Percentiles rank a stretch among this genome's conserved stretches.
Conservation (phyloP, 768 basidiomycete species). For the Auriculariales sp. region DNA sequence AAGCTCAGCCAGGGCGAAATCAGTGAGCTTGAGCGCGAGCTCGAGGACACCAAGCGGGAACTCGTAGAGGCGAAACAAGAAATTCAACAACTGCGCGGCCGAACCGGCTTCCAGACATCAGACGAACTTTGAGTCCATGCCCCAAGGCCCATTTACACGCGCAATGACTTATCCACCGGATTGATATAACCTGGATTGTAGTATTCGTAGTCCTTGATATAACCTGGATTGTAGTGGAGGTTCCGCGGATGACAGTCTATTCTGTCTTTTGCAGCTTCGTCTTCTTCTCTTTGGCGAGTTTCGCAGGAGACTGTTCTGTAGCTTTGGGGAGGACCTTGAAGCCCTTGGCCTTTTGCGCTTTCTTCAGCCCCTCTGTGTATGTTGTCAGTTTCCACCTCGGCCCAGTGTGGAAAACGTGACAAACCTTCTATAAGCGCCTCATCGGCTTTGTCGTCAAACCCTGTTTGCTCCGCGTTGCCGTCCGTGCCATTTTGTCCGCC, state of each 20-base stretch:
- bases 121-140: too few species aligned
- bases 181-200: too few species aligned
- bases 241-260: too few species aligned
- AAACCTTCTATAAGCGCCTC: constrained; percentile 63
- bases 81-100: not conserved
- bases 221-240: too few species aligned
- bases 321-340: constrained; percentile 45
- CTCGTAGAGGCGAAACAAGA: not conserved
- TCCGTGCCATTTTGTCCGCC: constrained; percentile 22
- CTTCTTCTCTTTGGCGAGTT: too few species aligned
- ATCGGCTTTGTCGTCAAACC: constrained; percentile 69
- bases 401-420: constrained; percentile 14
- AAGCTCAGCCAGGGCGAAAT: constrained; percentile 53
- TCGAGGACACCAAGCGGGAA: constrained; percentile 22
- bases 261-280: too few species aligned
- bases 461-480: constrained; percentile 19
- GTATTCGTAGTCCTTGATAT: too few species aligned
- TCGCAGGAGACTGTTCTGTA: not conserved
- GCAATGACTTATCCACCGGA: too few species aligned
- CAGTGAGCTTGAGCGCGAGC: constrained; percentile 30
- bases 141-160: too few species aligned
- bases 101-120: too few species aligned
- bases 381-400: constrained; percentile 7
- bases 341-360: constrained; percentile 62
- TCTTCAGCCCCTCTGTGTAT: constrained; percentile 51